Evolutionary conservation across 2,329 filamentous ascomycete species (phyloP).

Genomic region (Xylaria sp.): DNA sequence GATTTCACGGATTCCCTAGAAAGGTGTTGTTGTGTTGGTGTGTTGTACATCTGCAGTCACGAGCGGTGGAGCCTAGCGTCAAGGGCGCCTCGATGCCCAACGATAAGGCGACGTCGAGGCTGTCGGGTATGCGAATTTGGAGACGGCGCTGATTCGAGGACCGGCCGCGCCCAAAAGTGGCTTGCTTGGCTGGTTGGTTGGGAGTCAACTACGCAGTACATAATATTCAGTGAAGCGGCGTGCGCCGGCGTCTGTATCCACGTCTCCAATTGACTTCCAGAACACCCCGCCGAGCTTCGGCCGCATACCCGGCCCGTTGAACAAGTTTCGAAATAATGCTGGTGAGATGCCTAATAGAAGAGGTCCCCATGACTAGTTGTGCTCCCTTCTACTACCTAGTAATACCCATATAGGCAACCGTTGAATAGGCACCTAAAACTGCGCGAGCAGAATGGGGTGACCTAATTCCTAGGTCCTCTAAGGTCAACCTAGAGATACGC

Average conservation of each 20-base stretch:
- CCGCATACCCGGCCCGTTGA: constrained; percentile 13
- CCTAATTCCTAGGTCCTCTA: constrained; percentile 13
- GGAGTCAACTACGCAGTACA: constrained; percentile 40
- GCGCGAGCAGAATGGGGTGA: constrained; percentile 4
- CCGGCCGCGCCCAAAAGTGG: constrained; percentile 44
- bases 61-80: constrained; percentile 54
- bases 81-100: constrained; percentile 63
- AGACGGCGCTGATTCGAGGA: constrained; percentile 46
- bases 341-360: constrained; percentile 2
- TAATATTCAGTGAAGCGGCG: constrained; percentile 43
- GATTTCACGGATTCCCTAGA: constrained; percentile 43
- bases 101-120: constrained; percentile 52
- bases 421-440: neutral
- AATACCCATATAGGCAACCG: neutral
- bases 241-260: constrained; percentile 41
- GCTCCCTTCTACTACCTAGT: constrained; percentile 11
- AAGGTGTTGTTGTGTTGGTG: constrained; percentile 55
- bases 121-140: constrained; percentile 50
- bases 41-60: constrained; percentile 58
- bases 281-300: constrained; percentile 19
- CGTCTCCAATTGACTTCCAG: constrained; percentile 38
- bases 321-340: neutral
- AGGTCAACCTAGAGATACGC: constrained; percentile 3
- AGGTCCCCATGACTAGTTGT: constrained; percentile 8
- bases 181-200: constrained; percentile 46